Base-by-base conservation (phyloP, 495 filamentous ascomycete species). In the Amorphotheca resinae region DNA sequence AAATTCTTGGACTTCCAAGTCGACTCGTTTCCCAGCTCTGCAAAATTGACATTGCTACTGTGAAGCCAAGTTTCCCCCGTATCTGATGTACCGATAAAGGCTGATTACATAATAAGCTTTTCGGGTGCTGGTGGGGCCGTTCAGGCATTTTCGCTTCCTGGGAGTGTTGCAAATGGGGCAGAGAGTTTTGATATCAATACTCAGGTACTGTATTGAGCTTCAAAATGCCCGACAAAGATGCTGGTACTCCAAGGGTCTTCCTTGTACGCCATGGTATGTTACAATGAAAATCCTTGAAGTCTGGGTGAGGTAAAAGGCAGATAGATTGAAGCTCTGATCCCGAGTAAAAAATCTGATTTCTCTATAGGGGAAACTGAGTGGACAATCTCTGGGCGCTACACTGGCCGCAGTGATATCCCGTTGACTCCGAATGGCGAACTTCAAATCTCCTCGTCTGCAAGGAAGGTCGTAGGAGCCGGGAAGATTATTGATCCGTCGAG, bases 341-440 rank as follows among this genome's bases (percentile, higher is more conserved):
- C n/a, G 20, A 25, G 11, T 12, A 17, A 4, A 35, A 7, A 16
- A 9, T 22, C 38, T 41, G 36, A 45, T 31, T 4, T 44, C 11
- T 14, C 16, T 20, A 9, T 20, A 58, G 55, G 81, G 53, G 83
- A 88, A 59, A 88, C 83, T 8, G 80, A 84, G 70, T 88, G 83
- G 83, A 85, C 82, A 3, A 72, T 85, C 18, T 83, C 80, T 48
- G 83, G 82, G 41, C 72, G 76, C 16, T 82, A 88, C 64, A 88
- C 83, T 0, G 80, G 84, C 42, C 71, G 62, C 25, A 79, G 76
- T 31, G 84, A 88, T 51, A 73, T 88, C 23, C 68, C 79, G 0
- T 64, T 88, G 7, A 88, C 83, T 3, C 51, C 64, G 3, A 77
- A 78, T 58, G 83, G 83, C 43, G 81, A 86, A 59, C 70, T 70